These are phyloP conservation scores for Gossypium stocksii DNA, from an alignment of 345 rosid genomes.

Conservation along the genomic window DNA sequence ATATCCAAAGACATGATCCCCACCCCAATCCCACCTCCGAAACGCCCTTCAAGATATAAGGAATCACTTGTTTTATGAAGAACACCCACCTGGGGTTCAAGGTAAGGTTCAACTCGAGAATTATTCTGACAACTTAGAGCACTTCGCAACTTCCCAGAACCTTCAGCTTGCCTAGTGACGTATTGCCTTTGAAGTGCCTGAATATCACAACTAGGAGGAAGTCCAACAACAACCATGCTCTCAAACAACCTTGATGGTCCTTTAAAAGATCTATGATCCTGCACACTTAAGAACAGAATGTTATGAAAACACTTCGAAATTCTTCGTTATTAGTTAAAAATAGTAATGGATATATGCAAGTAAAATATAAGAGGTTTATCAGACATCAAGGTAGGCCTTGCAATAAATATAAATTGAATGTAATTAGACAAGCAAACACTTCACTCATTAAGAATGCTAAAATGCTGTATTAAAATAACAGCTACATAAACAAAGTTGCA, in stretches of 20 bases:
- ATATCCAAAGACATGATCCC: constrained; percentile 1
- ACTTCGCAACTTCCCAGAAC: constrained; percentile 55
- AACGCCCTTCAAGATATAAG: background rate
- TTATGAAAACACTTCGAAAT: constrained; percentile 1
- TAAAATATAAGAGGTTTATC: background rate
- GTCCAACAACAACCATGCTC: constrained; percentile 93
- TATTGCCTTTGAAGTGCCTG: constrained; percentile 71
- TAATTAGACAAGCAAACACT: constrained; percentile 3
- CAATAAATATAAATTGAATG: background rate
- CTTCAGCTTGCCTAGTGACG: constrained; percentile 50
- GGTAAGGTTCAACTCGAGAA: constrained; percentile 67
- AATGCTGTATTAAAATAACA: background rate
- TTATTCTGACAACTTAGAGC: constrained; percentile 53
- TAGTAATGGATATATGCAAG: background rate
- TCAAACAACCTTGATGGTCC: constrained; percentile 87
- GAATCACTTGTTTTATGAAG: constrained; percentile 5
- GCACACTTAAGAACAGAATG: constrained; percentile 27
- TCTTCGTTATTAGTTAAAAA: background rate
- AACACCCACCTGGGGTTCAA: constrained; percentile 76
- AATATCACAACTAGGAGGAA: constrained; percentile 82
- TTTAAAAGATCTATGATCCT: constrained; percentile 77
- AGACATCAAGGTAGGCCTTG: background rate
- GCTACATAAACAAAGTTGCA: background rate
- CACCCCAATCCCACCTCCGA: background rate
- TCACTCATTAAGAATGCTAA: background rate